These are phyloP conservation scores for Kuraishia capsulata DNA, from an alignment of 805 yeast genomes.

Conservation along the genomic window DNA sequence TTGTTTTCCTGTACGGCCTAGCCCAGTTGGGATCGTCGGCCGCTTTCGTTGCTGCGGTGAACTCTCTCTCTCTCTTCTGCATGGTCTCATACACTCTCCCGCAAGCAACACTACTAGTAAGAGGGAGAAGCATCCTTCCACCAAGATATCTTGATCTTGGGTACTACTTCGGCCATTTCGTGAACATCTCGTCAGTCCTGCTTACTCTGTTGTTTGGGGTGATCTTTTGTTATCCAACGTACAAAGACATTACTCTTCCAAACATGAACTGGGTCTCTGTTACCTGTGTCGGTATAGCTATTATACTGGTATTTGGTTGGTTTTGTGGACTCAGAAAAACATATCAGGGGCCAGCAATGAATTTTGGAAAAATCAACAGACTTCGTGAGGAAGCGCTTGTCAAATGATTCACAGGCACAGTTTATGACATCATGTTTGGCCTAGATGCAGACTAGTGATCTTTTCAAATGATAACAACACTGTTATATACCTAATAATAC, in stretches of 20 bases:
- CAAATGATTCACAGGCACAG: too few species aligned
- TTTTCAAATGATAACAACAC: too few species aligned
- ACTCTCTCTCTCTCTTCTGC: neutral
- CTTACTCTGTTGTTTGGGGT: neutral
- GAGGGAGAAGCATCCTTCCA: neutral
- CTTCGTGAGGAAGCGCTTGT: neutral
- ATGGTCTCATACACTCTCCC: neutral
- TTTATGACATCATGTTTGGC: too few species aligned
- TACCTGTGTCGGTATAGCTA: neutral
- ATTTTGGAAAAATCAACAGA: neutral
- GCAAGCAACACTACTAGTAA: neutral
- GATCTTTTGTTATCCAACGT: neutral
- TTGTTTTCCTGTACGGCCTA: neutral
- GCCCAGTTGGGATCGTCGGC: neutral
- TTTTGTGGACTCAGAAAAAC: neutral
- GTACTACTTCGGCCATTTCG: neutral
- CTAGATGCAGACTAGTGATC: too few species aligned
- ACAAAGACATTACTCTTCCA: neutral
- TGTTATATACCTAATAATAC: too few species aligned
- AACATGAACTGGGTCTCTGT: neutral
- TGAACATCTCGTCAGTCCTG: neutral
- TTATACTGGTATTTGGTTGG: neutral
- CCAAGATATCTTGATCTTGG: neutral
- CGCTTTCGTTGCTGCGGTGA: neutral
- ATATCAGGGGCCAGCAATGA: neutral